Conservation (phyloP, 495 filamentous ascomycete genomes). For the Neurospora tetrasperma region DNA sequence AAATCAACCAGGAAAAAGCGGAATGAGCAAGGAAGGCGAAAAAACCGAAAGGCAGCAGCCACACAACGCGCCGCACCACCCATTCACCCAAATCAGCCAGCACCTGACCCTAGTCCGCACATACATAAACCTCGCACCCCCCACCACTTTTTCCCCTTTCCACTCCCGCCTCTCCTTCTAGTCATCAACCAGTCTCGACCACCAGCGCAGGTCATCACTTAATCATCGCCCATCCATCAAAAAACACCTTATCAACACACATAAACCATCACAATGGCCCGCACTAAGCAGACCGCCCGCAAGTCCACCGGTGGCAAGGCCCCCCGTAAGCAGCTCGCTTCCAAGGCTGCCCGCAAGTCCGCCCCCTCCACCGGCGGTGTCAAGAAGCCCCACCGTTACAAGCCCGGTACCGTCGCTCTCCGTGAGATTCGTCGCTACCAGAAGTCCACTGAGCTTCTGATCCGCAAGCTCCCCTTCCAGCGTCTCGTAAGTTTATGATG, state of each 20-base stretch:
- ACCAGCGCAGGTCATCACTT: slow-evolving; percentile 25
- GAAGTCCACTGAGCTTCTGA: slow-evolving; percentile 99
- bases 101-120: slow-evolving; percentile 20
- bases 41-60: slow-evolving; percentile 1
- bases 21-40: not conserved
- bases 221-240: slow-evolving; percentile 28
- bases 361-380: slow-evolving; percentile 59
- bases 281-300: slow-evolving; percentile 99
- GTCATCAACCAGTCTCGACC: slow-evolving; percentile 17
- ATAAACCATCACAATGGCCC: slow-evolving; percentile 69
- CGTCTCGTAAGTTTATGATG: slow-evolving; percentile 56
- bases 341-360: slow-evolving; percentile 45
- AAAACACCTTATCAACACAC: slow-evolving; percentile 33
- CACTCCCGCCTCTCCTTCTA: slow-evolving; percentile 27
- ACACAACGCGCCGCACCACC: not conserved
- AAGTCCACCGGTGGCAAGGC: slow-evolving; percentile 99
- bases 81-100: slow-evolving; percentile 35
- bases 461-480: slow-evolving; percentile 99
- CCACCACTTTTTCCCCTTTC: slow-evolving; percentile 41
- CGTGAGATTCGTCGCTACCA: slow-evolving; percentile 99
- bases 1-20: slow-evolving; percentile 14
- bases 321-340: slow-evolving; percentile 88
- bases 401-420: slow-evolving; percentile 99
- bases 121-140: slow-evolving; percentile 39
- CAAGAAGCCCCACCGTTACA: slow-evolving; percentile 99